A percentile compares a stretch with the other conserved stretches of the same genome.
These are phyloP conservation scores for Peronosclerospora sorghi DNA, from an alignment of 352 stramenopile species.

Conservation along the genomic window DNA sequence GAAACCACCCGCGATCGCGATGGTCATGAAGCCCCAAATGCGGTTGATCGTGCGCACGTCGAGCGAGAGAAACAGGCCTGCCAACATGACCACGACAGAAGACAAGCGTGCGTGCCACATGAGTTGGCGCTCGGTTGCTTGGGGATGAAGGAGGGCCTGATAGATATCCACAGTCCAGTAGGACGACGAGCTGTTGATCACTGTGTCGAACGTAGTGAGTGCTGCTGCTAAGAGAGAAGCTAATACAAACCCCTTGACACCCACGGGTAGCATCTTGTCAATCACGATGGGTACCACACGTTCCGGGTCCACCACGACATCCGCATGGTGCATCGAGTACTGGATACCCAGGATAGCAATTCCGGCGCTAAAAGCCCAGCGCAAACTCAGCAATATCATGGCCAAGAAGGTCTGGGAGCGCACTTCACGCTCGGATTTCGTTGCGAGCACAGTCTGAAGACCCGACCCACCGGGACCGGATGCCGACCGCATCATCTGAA, in stretches of 20 bases:
- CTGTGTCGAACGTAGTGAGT: constrained; percentile 73
- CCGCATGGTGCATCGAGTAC: constrained; percentile 35
- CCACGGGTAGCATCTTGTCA: constrained; percentile 54
- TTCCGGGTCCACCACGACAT: constrained; percentile 52
- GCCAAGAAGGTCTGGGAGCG: constrained; percentile 65
- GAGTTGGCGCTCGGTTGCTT: constrained; percentile 42
- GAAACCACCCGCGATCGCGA: constrained; percentile 52
- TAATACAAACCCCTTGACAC: constrained; percentile 56
- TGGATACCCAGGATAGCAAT: constrained; percentile 64
- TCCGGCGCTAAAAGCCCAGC: constrained; percentile 66
- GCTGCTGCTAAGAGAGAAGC: constrained; percentile 57
- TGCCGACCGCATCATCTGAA: constrained; percentile 59
- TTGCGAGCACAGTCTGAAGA: constrained; percentile 59
- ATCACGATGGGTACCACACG: constrained; percentile 67
- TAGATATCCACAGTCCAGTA: constrained; percentile 83
- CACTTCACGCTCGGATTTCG: constrained; percentile 73
- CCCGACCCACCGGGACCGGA: constrained; percentile 57
- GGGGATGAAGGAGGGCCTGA: constrained; percentile 50
- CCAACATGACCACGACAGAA: constrained; percentile 45
- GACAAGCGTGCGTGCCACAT: constrained; percentile 57
- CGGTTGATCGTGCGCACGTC: constrained; percentile 68
- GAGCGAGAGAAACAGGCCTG: constrained; percentile 47
- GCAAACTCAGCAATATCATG: constrained; percentile 57
- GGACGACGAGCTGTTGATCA: constrained; percentile 63
- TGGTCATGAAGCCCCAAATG: constrained; percentile 76